A percentile compares a stretch with the other conserved stretches of the same genome.
These are phyloP conservation scores for Kitagawia praeruptora DNA, from an alignment of 129 eudicot genomes.

Conservation along the genomic window DNA sequence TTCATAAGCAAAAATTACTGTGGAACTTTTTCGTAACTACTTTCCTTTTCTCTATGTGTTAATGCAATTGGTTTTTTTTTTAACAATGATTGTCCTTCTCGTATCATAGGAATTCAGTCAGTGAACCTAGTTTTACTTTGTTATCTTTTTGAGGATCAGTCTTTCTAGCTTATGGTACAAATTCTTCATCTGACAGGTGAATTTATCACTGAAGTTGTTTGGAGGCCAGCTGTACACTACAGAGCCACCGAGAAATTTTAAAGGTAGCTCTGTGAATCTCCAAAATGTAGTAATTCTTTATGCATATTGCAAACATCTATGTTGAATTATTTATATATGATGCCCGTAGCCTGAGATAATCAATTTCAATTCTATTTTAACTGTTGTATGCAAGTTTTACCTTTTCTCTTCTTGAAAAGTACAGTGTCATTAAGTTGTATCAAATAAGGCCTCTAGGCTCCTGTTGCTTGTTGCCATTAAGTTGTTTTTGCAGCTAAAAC, in stretches of 20 bases:
- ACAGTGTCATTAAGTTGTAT: background rate
- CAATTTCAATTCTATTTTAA: background rate
- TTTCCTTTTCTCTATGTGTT: background rate
- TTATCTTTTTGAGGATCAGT: slow-evolving; percentile 3
- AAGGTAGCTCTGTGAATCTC: slow-evolving; percentile 22
- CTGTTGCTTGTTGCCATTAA: background rate
- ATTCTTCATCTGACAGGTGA: slow-evolving; percentile 33
- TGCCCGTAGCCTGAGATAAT: background rate
- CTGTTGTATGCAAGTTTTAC: background rate
- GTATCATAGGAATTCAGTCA: background rate
- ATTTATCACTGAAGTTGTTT: slow-evolving; percentile 35
- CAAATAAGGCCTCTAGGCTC: background rate
- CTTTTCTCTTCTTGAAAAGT: background rate
- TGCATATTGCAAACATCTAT: background rate
- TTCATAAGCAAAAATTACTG: background rate
- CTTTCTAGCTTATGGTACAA: slow-evolving; percentile 18
- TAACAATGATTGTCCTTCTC: background rate
- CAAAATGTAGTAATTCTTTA: background rate
- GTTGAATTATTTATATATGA: background rate
- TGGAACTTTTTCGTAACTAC: background rate
- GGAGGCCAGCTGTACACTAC: slow-evolving; percentile 13
- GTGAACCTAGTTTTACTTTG: slow-evolving; percentile 1
- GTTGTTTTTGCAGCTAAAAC: background rate
- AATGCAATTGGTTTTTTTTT: background rate
- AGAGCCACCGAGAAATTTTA: slow-evolving; percentile 19